Base-by-base conservation (phyloP, 108 stramenopile genomes). In the Stephanodiscus triporus region DNA sequence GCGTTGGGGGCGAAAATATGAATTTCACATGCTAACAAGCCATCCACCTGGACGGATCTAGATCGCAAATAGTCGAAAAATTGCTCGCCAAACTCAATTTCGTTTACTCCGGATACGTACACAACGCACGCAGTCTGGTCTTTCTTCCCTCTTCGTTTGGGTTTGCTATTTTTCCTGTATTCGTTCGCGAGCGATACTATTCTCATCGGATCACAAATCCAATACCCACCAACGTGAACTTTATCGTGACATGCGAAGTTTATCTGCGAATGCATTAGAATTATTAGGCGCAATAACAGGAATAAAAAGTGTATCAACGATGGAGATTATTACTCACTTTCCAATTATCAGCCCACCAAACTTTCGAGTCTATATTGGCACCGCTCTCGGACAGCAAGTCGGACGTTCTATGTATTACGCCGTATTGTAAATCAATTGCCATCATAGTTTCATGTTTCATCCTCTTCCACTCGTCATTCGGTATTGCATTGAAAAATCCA, bases 1-100 rank as follows among this genome's bases (percentile, higher is more conserved):
- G 16, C 51, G 34, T 72, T 70, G 17, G 82, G 82, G 61, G 81
- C 86, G 70, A 91, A 91, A 42, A 78, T 75, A 57, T 91, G 89
- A 51, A 91, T 86, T 61, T 91, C 87, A 64, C 88, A 89, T 13
- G 17, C 30, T 38, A 53, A 50, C 67, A 29, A 42, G 51, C 40
- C 43, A 10, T 61, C 61, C 48, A 7, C 14, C 19, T 49, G 50
- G 16, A 54, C 38, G 36, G 49, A 34, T 66, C 70, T 48, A 2
- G 63, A 45, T 30, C 56, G 3, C 11, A 54, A 36, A 38, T 51
- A 77, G 23, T 70, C 63, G 59, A 65, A 66, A 50, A 58, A 66
- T 51, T 85, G 78, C 53, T 80, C 80, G 0, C 45, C 59, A 30
- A 81, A 82, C 60, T 86, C 73, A 20, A 75, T 38, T 49, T 76